Percentiles rank a stretch among this genome's conserved stretches.
Evolutionary conservation across 345 rosid genomes (phyloP).

Genomic region (Eucalyptus fibrosa): DNA sequence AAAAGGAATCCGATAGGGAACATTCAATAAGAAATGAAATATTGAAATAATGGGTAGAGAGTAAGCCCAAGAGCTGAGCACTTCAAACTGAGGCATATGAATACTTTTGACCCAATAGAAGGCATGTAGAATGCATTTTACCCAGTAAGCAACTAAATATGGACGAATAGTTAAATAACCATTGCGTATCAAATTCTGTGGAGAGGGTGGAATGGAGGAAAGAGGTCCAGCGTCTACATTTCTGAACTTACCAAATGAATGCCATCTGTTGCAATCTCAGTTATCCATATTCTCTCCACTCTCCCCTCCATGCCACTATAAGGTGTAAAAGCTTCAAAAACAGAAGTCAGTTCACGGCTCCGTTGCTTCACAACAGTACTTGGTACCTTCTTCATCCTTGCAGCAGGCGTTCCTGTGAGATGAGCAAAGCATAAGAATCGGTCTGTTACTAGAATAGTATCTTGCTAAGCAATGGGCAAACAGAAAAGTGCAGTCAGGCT

Average conservation of each 20-base stretch:
- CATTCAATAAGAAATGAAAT: neutral
- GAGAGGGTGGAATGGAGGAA: neutral
- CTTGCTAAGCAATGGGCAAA: neutral
- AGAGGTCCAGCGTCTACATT: neutral
- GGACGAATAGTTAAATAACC: neutral
- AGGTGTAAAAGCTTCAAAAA: constrained; percentile 85
- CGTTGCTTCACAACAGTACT: constrained; percentile 75
- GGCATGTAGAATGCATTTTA: neutral
- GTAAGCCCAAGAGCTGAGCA: neutral
- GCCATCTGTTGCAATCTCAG: constrained; percentile 81
- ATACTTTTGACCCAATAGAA: neutral
- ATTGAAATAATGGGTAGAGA: neutral
- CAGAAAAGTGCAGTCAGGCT: neutral
- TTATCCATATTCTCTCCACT: constrained; percentile 92
- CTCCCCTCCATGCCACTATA: constrained; percentile 72
- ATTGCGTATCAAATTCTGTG: neutral
- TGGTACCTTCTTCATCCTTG: constrained; percentile 92
- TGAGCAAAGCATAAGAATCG: neutral
- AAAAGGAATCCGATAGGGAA: neutral
- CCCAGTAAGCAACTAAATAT: neutral
- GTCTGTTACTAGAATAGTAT: neutral
- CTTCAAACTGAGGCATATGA: neutral
- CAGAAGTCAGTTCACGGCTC: constrained; percentile 80
- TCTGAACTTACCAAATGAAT: constrained; percentile 51
- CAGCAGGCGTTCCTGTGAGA: constrained; percentile 82